Percentiles rank a stretch among this genome's conserved stretches.
phyloP scores from a whole-genome alignment of 2,329 filamentous ascomycete genomes.

The Chalaropsis ovoidea region DNA sequence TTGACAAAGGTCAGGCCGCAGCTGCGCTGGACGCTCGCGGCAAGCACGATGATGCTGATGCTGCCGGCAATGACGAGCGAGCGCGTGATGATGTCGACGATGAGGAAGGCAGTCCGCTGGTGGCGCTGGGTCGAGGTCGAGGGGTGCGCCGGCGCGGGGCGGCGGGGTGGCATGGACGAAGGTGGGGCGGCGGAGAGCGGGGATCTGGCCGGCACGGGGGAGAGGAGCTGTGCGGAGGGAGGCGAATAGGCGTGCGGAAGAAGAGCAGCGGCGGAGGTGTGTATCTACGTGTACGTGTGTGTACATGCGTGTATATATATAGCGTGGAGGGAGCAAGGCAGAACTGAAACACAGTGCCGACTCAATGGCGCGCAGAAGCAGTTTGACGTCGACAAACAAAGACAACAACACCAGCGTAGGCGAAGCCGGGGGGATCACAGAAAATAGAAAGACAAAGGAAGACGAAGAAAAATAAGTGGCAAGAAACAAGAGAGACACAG shows the following conservation, averaged over 20 bases:
- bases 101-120: slow-evolving; percentile 16
- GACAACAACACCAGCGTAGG: background rate
- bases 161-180: slow-evolving; percentile 13
- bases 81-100: slow-evolving; percentile 15
- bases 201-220: background rate
- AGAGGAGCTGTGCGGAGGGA: background rate
- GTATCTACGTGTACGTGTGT: background rate
- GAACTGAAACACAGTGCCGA: slow-evolving; percentile 3
- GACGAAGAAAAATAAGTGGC: background rate
- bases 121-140: background rate
- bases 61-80: slow-evolving; percentile 15
- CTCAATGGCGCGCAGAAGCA: background rate
- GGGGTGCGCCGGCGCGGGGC: slow-evolving; percentile 1
- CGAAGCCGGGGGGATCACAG: background rate
- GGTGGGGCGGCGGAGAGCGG: background rate
- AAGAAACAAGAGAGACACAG: background rate
- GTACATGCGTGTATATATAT: slow-evolving; percentile 9
- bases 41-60: slow-evolving; percentile 15
- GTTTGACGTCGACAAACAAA: background rate
- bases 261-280: background rate
- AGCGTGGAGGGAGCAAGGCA: background rate
- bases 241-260: too few relatives aligned
- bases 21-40: slow-evolving; percentile 6
- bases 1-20: slow-evolving; percentile 11
- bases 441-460: background rate